Conservation (phyloP, 2,329 filamentous ascomycete species). For the Dactylellina sp. region DNA sequence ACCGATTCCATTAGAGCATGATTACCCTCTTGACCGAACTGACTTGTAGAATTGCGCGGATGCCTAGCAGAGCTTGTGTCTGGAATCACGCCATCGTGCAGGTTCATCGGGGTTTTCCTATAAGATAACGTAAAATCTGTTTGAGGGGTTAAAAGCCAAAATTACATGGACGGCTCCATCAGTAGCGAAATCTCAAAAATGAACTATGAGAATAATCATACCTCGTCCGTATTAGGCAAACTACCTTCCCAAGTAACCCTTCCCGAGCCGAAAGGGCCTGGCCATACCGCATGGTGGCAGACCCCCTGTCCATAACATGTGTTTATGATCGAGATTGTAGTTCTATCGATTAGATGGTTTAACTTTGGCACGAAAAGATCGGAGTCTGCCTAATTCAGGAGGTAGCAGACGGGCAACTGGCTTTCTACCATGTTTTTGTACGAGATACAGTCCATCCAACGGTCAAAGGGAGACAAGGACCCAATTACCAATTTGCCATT, state of each 20-base stretch:
- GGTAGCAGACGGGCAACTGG: background rate
- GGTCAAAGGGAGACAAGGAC: background rate
- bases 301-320: slow-evolving; percentile 34
- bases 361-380: background rate
- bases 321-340: slow-evolving; percentile 17
- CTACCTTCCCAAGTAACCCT: slow-evolving; percentile 35
- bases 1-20: too few species aligned
- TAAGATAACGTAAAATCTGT: slow-evolving; percentile 4
- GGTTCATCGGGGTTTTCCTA: background rate
- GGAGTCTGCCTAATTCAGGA: slow-evolving; percentile 8
- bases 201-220: background rate
- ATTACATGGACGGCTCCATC: background rate
- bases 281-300: slow-evolving; percentile 9
- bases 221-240: background rate
- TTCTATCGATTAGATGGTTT: slow-evolving; percentile 8
- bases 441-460: slow-evolving; percentile 1
- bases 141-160: background rate
- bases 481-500: background rate
- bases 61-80: background rate
- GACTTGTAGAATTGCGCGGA: background rate
- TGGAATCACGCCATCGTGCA: background rate
- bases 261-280: slow-evolving; percentile 37
- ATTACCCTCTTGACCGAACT: too few species aligned
- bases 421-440: slow-evolving; percentile 16
- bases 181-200: background rate